These are phyloP conservation scores for Cutaneotrichosporon sp. DNA, from an alignment of 1,284 basidiomycete species.

Conservation along the genomic window DNA sequence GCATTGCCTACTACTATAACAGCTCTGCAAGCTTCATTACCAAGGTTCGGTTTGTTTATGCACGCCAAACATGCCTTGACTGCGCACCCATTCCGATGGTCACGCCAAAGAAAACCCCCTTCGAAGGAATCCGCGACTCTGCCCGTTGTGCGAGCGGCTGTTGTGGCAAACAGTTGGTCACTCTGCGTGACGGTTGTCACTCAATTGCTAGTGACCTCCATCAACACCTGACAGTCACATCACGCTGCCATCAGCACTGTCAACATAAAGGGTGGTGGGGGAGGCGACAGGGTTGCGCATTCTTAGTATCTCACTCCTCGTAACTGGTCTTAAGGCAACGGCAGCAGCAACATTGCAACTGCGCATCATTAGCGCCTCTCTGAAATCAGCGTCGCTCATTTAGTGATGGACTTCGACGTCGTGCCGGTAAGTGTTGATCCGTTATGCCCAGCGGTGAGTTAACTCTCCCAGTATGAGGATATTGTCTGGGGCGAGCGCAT, in stretches of 20 bases:
- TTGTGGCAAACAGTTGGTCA: background rate
- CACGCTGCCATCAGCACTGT: background rate
- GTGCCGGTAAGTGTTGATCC: constrained; percentile 72
- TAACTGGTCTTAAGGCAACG: no score
- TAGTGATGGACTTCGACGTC: constrained; percentile 69
- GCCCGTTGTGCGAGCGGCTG: background rate
- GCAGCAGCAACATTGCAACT: no score
- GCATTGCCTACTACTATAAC: no score
- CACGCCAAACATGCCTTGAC: no score
- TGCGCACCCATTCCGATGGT: no score
- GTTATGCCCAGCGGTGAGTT: no score
- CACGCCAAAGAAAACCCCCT: background rate
- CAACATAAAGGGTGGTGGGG: background rate
- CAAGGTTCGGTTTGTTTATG: no score
- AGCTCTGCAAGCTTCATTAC: no score
- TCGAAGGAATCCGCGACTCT: background rate
- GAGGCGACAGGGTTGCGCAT: no score
- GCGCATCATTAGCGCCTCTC: no score
- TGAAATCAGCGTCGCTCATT: no score
- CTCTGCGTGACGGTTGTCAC: background rate
- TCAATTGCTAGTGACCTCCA: background rate
- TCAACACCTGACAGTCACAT: background rate
- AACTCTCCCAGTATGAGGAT: constrained; percentile 77
- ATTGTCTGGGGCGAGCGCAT: constrained; percentile 76
- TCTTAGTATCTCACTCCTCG: no score